Evolutionary conservation across 331 rosid species (phyloP).

Genomic region (Pyrus hybrid): DNA sequence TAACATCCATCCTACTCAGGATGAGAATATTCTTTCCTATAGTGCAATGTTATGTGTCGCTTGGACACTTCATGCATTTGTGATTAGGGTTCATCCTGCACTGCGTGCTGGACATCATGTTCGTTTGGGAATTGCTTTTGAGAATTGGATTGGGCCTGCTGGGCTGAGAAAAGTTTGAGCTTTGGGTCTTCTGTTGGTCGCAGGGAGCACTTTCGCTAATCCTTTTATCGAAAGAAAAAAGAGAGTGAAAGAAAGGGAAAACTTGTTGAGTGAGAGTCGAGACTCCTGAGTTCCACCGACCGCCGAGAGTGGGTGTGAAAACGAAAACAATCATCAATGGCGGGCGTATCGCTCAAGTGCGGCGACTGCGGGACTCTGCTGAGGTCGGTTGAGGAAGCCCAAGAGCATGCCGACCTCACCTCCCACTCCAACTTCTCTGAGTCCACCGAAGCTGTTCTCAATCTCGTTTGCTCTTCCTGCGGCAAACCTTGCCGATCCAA

Average conservation of each 20-base stretch:
- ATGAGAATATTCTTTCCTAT: too few species aligned
- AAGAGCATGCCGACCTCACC: conserved; percentile 87
- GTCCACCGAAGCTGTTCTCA: conserved; percentile 90
- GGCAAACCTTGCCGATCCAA: conserved; percentile 98
- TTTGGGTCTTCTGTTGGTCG: too few species aligned
- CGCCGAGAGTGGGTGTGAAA: neutral
- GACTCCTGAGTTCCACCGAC: neutral
- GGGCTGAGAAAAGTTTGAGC: neutral
- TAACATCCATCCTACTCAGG: too few species aligned
- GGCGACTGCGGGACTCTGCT: conserved; percentile 84
- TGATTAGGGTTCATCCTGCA: too few species aligned
- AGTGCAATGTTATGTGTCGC: too few species aligned
- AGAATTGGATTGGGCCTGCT: neutral
- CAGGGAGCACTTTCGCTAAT: neutral
- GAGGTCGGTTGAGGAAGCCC: conserved; percentile 80
- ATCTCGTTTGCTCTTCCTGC: conserved; percentile 71
- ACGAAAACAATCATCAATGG: conserved; percentile 36
- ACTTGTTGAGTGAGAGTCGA: too few species aligned
- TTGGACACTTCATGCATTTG: too few species aligned
- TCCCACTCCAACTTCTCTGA: conserved; percentile 91
- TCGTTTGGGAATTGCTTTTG: neutral
- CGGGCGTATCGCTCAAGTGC: conserved; percentile 86
- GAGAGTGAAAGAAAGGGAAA: neutral
- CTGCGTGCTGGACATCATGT: too few species aligned
- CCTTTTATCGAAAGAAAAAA: neutral